These are phyloP conservation scores for Rhizomucor miehei DNA, from an alignment of 371 early-diverging fungal species.

Conservation along the genomic window DNA sequence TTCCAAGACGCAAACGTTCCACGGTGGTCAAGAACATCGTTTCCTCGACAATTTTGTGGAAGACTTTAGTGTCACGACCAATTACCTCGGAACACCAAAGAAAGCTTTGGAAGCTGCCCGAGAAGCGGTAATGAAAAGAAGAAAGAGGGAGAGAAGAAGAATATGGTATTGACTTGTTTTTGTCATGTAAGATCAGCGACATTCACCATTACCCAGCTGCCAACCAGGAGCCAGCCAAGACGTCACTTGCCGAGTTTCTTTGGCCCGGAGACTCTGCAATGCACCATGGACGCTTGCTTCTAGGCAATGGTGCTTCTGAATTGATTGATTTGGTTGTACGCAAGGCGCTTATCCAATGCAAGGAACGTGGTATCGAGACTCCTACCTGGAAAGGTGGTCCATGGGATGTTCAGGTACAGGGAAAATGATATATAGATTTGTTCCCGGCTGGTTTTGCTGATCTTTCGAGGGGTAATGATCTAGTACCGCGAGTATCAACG, in stretches of 20 bases:
- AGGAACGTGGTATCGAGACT: slow-evolving; percentile 15
- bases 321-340: slow-evolving; percentile 82
- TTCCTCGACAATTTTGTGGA: slow-evolving; percentile 80
- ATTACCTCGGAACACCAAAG: slow-evolving; percentile 77
- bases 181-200: slow-evolving; percentile 46
- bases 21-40: slow-evolving; percentile 87
- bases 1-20: slow-evolving; percentile 79
- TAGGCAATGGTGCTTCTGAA: slow-evolving; percentile 88
- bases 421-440: background rate
- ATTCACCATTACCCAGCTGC: slow-evolving; percentile 87
- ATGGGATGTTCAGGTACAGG: slow-evolving; percentile 67
- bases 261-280: slow-evolving; percentile 61
- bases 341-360: slow-evolving; percentile 55
- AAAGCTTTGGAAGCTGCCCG: slow-evolving; percentile 69
- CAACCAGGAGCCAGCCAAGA: slow-evolving; percentile 85
- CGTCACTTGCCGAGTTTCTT: slow-evolving; percentile 74
- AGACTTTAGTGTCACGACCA: slow-evolving; percentile 87
- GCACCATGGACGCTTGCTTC: slow-evolving; percentile 55
- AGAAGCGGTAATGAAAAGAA: slow-evolving; percentile 54
- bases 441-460: background rate
- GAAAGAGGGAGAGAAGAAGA: background rate
- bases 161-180: background rate
- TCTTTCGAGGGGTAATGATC: too few relatives aligned
- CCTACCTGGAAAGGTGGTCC: slow-evolving; percentile 81
- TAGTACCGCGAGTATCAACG: slow-evolving; percentile 88